Base-by-base conservation (phyloP, 371 early-diverging fungal genomes). In the Globomyces sp. region DNA sequence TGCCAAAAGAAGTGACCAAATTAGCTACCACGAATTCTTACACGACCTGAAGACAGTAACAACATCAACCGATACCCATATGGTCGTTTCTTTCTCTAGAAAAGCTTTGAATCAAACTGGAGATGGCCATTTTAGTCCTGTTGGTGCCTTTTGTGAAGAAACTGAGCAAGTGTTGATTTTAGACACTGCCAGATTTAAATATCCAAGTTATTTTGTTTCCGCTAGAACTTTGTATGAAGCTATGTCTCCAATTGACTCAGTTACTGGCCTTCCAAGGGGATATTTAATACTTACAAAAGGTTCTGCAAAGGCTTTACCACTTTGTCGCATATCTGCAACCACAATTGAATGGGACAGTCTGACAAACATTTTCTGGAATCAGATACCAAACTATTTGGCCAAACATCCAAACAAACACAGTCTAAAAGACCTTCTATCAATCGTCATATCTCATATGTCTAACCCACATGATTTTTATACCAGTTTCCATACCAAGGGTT, bases 41-140 rank as follows among this genome's bases (percentile, higher is more conserved):
- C 68, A 77, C 13, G 94, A 94, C 68, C 74, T 96, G 4, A 81
- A 85, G 57, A 66, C 71, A 47, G 88, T 89, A 1, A 85, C 88
- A 24, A 80, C 83, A 43, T 76, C 86, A 6, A 82, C 86, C 42
- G 89, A 92, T 57, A 79, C 85, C 57, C 93, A 91, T 55, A 92
- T 94, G 89, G 92, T 96, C 0, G 84, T 92, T 44, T 91, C 92
- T 0, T 96, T 92, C 65, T 87, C 89, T 1, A 85, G 96, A 40
- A 82, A 84, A 44, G 73, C 84, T 0, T 78, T 96, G n/a, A 85
- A 86, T 8, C 94, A 94, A 72, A 96, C 96, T 0, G 96, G 96
- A 10, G 94, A 93, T 70, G 92, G 92, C 0, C 92, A 92, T 66
- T 92, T 91, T 42, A 36, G 36, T n/a, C 82, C 82, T 36, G 67